Evolutionary conservation across 768 basidiomycete genomes (phyloP).

Genomic region (Naganishia vishniacii): DNA sequence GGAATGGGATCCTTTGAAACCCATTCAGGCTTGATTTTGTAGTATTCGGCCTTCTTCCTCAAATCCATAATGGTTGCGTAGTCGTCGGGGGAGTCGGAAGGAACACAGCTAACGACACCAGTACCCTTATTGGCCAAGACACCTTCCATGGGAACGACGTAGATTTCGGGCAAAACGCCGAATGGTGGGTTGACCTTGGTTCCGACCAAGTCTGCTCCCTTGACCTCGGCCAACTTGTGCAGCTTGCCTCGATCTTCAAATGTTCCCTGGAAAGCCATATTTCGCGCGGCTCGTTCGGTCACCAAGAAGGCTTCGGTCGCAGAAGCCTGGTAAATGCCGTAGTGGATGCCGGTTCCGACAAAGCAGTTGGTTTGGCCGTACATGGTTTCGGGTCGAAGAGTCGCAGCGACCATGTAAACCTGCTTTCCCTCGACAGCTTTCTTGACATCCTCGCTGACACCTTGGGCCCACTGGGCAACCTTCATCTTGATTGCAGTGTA

Average conservation of each 20-base stretch:
- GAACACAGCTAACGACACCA: slow-evolving; percentile 95
- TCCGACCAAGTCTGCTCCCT: slow-evolving; percentile 74
- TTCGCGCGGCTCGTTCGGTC: slow-evolving; percentile 84
- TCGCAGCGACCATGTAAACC: slow-evolving; percentile 90
- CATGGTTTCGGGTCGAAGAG: slow-evolving; percentile 95
- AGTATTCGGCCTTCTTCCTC: slow-evolving; percentile 92
- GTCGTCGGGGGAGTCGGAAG: slow-evolving; percentile 97
- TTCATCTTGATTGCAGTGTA: slow-evolving; percentile 94
- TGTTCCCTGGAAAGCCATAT: slow-evolving; percentile 92
- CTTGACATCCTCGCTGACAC: slow-evolving; percentile 61
- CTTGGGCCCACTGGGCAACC: slow-evolving; percentile 74
- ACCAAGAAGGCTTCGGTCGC: slow-evolving; percentile 73
- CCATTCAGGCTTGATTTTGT: slow-evolving; percentile 89
- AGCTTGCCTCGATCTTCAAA: slow-evolving; percentile 67
- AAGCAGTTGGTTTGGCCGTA: slow-evolving; percentile 99
- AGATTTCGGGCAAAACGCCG: slow-evolving; percentile 73
- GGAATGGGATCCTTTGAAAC: slow-evolving; percentile 75
- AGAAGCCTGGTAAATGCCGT: slow-evolving; percentile 76
- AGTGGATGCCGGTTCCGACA: slow-evolving; percentile 81
- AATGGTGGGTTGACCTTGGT: slow-evolving; percentile 85
- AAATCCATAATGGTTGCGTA: slow-evolving; percentile 83
- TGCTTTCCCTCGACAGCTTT: slow-evolving; percentile 69
- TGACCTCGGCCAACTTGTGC: slow-evolving; percentile 67
- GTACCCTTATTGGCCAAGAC: slow-evolving; percentile 98
- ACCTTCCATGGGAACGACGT: slow-evolving; percentile 97